phyloP scores from a whole-genome alignment of 1,139 yeast species.

The Petasospora fabianii region DNA sequence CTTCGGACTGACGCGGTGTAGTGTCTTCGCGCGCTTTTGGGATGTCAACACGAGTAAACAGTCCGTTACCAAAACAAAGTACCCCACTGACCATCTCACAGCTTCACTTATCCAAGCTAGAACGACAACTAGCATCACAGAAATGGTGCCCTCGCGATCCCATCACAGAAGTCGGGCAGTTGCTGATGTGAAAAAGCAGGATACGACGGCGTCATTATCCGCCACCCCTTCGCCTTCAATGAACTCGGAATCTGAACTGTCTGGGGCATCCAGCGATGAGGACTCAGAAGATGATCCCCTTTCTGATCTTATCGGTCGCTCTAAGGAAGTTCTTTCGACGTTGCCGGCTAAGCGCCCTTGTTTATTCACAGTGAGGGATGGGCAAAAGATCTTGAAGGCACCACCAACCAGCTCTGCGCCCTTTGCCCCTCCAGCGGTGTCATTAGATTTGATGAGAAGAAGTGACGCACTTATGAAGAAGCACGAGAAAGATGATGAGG shows the following conservation, averaged over 20 bases:
- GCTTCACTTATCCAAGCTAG: no score
- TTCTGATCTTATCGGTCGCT: neutral
- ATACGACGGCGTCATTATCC: no score
- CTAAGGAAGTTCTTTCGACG: neutral
- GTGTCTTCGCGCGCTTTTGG: no score
- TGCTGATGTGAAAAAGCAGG: no score
- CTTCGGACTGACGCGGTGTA: no score
- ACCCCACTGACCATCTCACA: no score
- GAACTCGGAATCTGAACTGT: neutral
- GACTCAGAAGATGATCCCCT: conserved; percentile 1
- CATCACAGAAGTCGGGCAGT: no score
- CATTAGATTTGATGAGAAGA: conserved; percentile 7
- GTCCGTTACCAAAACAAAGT: no score
- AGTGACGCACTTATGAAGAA: conserved; percentile 10
- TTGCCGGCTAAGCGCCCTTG: conserved; percentile 9
- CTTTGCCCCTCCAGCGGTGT: conserved; percentile 1
- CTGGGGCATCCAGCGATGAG: neutral
- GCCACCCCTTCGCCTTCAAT: neutral
- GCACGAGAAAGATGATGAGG: conserved; percentile 16
- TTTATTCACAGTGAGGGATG: conserved; percentile 11
- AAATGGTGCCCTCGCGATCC: no score
- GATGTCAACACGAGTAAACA: no score
- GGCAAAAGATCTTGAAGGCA: conserved; percentile 10
- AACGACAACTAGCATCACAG: no score
- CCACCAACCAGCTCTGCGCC: conserved; percentile 6